phyloP scores from a whole-genome alignment of 441 rosid genomes.

The Adansonia rubrostipa region DNA sequence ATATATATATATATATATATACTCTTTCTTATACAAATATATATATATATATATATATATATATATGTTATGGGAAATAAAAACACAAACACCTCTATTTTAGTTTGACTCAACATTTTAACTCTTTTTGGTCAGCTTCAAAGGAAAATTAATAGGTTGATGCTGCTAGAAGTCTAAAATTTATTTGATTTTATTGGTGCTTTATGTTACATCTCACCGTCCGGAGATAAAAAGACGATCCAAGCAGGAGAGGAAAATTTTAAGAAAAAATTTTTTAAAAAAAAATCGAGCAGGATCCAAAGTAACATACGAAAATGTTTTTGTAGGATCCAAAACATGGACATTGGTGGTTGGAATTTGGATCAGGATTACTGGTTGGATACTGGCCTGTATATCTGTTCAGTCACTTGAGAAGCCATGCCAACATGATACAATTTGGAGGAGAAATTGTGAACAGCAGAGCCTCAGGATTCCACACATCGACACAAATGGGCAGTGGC shows the following conservation, averaged over 20 bases:
- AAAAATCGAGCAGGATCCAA: too few relatives aligned
- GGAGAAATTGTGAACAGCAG: slow-evolving; percentile 55
- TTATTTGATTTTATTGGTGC: not conserved
- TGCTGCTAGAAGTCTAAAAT: not conserved
- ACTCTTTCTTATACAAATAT: too few relatives aligned
- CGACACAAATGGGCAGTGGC: not conserved
- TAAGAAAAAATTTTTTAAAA: too few relatives aligned
- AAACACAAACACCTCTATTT: not conserved
- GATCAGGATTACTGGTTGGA: slow-evolving; percentile 82
- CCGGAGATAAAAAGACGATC: not conserved
- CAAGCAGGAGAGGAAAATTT: too few relatives aligned
- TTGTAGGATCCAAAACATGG: slow-evolving; percentile 96
- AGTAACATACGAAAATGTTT: not conserved
- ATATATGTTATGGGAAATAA: not conserved
- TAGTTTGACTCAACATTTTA: not conserved
- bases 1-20: too few relatives aligned
- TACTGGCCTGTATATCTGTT: slow-evolving; percentile 90
- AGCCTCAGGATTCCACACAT: not conserved
- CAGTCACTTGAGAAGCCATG: slow-evolving; percentile 76
- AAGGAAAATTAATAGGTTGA: not conserved
- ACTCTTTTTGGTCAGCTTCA: not conserved
- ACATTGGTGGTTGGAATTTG: slow-evolving; percentile 98
- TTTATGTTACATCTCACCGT: not conserved
- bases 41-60: too few relatives aligned
- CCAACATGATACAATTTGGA: slow-evolving; percentile 46